These are phyloP conservation scores for Fusarium nanum DNA, from an alignment of 2,329 filamentous ascomycete genomes.

Conservation along the genomic window DNA sequence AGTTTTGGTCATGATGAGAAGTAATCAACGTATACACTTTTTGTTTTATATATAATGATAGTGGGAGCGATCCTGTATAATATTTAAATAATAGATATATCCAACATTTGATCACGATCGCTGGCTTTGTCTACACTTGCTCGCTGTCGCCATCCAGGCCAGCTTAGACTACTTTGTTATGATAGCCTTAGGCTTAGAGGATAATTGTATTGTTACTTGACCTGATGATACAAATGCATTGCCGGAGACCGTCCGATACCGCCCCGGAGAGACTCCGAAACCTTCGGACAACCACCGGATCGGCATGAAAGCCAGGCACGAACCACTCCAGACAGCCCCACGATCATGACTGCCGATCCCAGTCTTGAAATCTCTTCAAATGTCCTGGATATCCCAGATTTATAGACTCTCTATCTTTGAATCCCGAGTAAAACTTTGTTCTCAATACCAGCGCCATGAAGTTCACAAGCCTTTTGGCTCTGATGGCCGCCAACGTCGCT, in stretches of 20 bases:
- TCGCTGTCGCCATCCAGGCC: no score
- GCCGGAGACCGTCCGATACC: no score
- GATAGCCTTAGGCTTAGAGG: no score
- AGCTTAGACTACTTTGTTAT: no score
- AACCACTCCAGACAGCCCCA: background rate
- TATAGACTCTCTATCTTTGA: rapidly evolving
- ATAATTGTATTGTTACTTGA: no score
- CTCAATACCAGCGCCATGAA: background rate
- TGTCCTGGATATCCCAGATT: background rate
- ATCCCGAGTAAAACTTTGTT: no score
- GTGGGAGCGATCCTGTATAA: background rate
- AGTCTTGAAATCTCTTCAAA: background rate
- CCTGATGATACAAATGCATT: no score
- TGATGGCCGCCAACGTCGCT: background rate
- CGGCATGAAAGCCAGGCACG: background rate
- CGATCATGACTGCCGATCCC: background rate
- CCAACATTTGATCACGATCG: background rate
- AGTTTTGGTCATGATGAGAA: conserved; percentile 27
- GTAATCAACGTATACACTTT: no score
- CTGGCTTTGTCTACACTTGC: background rate
- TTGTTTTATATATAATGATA: background rate
- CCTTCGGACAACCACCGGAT: background rate
- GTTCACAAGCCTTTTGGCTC: background rate
- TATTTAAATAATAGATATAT: background rate
- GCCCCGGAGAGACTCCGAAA: background rate